A percentile compares a stretch with the other conserved stretches of the same genome.
These are phyloP conservation scores for Diddensiella santjacobensis DNA, from an alignment of 805 yeast genomes.

Conservation along the genomic window DNA sequence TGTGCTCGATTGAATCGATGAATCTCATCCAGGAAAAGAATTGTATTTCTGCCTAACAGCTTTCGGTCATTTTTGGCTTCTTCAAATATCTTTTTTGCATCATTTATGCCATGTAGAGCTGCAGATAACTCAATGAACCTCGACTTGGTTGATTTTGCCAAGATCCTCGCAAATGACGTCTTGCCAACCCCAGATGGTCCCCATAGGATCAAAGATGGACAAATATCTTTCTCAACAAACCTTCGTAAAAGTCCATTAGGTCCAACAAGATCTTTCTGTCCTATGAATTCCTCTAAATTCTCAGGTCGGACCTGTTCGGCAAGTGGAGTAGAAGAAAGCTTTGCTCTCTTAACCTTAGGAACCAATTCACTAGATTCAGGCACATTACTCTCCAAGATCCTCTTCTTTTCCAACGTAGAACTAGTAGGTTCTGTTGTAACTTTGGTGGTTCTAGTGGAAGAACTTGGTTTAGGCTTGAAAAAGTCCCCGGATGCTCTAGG, in stretches of 20 bases:
- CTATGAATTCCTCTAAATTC: slow-evolving; percentile 65
- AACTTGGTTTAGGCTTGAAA: background rate
- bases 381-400: background rate
- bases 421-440: background rate
- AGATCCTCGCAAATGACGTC: slow-evolving; percentile 76
- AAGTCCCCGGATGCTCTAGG: background rate
- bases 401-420: background rate
- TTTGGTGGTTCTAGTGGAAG: background rate
- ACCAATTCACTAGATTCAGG: background rate
- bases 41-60: slow-evolving; percentile 51
- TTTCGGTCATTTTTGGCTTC: slow-evolving; percentile 44
- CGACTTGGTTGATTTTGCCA: slow-evolving; percentile 44
- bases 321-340: slow-evolving; percentile 43
- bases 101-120: slow-evolving; percentile 63
- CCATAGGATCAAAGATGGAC: slow-evolving; percentile 84
- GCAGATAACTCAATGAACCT: slow-evolving; percentile 82
- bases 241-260: slow-evolving; percentile 58
- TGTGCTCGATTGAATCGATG: slow-evolving; percentile 84
- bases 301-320: slow-evolving; percentile 84
- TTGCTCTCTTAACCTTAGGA: background rate
- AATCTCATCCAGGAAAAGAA: slow-evolving; percentile 86
- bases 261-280: slow-evolving; percentile 77
- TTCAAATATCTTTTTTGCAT: slow-evolving; percentile 60
- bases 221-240: slow-evolving; percentile 47
- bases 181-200: slow-evolving; percentile 98